Conservation (phyloP, 768 basidiomycete species). For the Coprinopsis cinerea region DNA sequence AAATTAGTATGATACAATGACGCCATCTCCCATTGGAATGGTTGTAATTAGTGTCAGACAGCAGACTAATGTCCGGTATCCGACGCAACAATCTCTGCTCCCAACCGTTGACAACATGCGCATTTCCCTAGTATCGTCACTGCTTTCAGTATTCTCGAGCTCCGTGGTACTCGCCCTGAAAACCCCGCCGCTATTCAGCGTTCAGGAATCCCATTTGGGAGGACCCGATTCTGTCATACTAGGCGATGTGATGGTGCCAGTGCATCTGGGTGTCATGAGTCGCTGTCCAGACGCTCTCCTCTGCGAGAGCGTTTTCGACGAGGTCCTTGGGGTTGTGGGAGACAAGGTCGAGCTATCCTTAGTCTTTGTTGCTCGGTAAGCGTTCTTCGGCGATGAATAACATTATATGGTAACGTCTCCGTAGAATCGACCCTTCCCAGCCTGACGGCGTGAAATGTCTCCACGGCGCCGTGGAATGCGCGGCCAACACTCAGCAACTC, state of each 20-base stretch:
- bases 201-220: not conserved
- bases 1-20: too few species aligned
- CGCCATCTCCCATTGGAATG: too few species aligned
- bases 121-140: not conserved
- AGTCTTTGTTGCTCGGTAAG: conserved; percentile 71
- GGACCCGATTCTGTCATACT: not conserved
- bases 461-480: conserved; percentile 80
- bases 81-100: too few species aligned
- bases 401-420: not conserved
- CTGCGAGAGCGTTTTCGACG: conserved; percentile 74
- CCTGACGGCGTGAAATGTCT: conserved; percentile 72
- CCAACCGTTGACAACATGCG: too few species aligned
- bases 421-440: conserved; percentile 58
- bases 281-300: conserved; percentile 75
- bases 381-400: conserved; percentile 12
- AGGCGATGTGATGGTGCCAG: conserved; percentile 35
- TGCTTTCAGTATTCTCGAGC: not conserved
- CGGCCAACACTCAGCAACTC: conserved; percentile 84
- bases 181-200: not conserved
- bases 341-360: conserved; percentile 65
- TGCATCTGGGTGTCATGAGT: conserved; percentile 50
- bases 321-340: conserved; percentile 55
- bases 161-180: not conserved
- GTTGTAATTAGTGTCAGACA: too few species aligned
- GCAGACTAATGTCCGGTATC: too few species aligned